Base-by-base conservation (phyloP, 225 moss, liverwort and hornwort genomes). In the Straminergon stramineum region DNA sequence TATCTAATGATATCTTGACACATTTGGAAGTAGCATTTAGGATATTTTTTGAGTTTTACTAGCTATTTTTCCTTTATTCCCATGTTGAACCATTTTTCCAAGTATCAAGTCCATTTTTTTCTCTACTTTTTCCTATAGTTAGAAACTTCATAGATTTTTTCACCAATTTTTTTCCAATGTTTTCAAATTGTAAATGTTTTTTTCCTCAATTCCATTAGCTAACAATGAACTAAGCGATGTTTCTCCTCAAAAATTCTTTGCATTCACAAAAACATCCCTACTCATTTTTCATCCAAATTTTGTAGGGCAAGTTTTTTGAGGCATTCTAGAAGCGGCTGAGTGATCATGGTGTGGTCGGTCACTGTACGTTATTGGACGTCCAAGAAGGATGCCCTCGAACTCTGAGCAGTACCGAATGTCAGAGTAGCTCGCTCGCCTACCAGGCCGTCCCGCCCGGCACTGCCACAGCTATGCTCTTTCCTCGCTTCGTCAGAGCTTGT, bases 21-120 rank as follows among this genome's bases (percentile, higher is more conserved):
- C 17, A 70, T 39, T 39, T 23, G 1, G 2, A 70, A 39, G 6
- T 4, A 13, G 5, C 2, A 2, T 69, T n/a, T 0, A 0, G 1
- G 5, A n/a, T 21, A 21, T 22, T 12, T 22, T 22, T 21, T 23
- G 7, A 69, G n/a, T 69, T n/a, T 11, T 69, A 69, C 23, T 19
- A 37, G 3, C 11, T 21, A 11, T 67, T 37, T 67, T 67, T 2
- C n/a, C n/a, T 68, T 37, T 4, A 21, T n/a, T 37, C 4, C 6
- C 68, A 21, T 12, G 1, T 68, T 68, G 19, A 68, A n/a, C 12
- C 0, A 21, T 0, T 11, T 69, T 23, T 13, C 13, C 7, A 69
- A n/a, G 22, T 22, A 22, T 23, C 7, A n/a, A 13, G 2, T 23
- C 0, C 2, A 1, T 69, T 10, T 63, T 37, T 69, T 19, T 31